phyloP scores from a whole-genome alignment of 129 eudicot species.

The Apium graveolens region DNA sequence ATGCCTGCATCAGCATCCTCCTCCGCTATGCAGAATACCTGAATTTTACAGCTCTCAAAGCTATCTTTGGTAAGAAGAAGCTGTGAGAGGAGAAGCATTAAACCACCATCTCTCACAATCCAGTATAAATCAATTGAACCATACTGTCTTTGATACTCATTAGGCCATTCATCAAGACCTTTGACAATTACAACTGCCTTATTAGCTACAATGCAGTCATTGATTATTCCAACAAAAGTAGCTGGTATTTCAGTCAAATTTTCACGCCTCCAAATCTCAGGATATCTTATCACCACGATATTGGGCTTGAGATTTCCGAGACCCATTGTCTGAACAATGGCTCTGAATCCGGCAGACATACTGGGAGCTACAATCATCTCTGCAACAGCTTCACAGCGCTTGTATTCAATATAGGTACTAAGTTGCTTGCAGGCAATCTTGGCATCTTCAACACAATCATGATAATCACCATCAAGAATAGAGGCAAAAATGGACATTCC shows the following conservation, averaged over 20 bases:
- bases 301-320: slow-evolving; percentile 97
- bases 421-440: slow-evolving; percentile 79
- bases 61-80: slow-evolving; percentile 91
- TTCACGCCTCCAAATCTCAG: slow-evolving; percentile 97
- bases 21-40: slow-evolving; percentile 93
- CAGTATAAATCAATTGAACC: slow-evolving; percentile 95
- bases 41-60: slow-evolving; percentile 95
- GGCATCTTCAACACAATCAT: slow-evolving; percentile 92
- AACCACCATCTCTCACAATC: slow-evolving; percentile 97
- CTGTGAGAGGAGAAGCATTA: slow-evolving; percentile 94
- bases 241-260: slow-evolving; percentile 82
- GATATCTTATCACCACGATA: slow-evolving; percentile 89
- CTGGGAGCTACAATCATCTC: slow-evolving; percentile 93
- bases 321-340: slow-evolving; percentile 97
- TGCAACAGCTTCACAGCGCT: slow-evolving; percentile 95
- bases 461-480: slow-evolving; percentile 91
- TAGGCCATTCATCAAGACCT: slow-evolving; percentile 99
- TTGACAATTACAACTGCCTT: slow-evolving; percentile 97
- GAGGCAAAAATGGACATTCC: slow-evolving; percentile 96
- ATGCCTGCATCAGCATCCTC: slow-evolving; percentile 93
- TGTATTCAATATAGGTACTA: slow-evolving; percentile 82
- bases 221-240: slow-evolving; percentile 90
- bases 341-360: slow-evolving; percentile 93
- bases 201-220: slow-evolving; percentile 96
- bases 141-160: slow-evolving; percentile 82